Conservation (phyloP, 2,329 filamentous ascomycete species). For the Byssothecium circinans region DNA sequence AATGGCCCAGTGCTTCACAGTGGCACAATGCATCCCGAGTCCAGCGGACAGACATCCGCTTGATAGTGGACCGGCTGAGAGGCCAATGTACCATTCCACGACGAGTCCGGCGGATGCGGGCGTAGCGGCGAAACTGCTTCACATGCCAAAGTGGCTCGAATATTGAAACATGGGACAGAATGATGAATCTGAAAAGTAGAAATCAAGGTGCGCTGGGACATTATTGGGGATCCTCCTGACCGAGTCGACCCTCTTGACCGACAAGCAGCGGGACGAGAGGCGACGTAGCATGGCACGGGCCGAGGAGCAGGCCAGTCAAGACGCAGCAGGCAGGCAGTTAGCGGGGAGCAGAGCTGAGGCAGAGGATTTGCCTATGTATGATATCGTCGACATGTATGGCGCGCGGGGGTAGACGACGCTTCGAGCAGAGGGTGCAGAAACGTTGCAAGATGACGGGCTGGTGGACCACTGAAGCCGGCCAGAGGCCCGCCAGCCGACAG, state of each 20-base stretch:
- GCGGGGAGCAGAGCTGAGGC: constrained; percentile 27
- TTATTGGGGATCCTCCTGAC: constrained; percentile 27
- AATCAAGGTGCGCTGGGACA: constrained; percentile 17
- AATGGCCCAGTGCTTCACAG: constrained; percentile 27
- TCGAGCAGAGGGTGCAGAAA: constrained; percentile 36
- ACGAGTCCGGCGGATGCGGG: neutral
- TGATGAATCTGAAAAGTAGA: constrained; percentile 15
- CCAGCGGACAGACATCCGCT: constrained; percentile 21
- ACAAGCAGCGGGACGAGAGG: constrained; percentile 20
- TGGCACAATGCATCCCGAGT: constrained; percentile 30
- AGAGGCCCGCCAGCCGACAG: constrained; percentile 24
- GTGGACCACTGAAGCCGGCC: constrained; percentile 19
- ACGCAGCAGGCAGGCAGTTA: constrained; percentile 25
- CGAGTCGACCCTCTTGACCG: constrained; percentile 26
- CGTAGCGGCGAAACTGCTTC: constrained; percentile 13
- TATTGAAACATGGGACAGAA: constrained; percentile 12
- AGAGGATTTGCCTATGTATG: constrained; percentile 28
- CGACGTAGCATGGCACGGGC: constrained; percentile 17
- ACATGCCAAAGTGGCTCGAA: constrained; percentile 18
- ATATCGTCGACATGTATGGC: constrained; percentile 29
- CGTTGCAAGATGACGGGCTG: constrained; percentile 28
- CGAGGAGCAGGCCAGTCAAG: constrained; percentile 19
- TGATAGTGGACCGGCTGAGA: constrained; percentile 18
- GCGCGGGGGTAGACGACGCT: constrained; percentile 33
- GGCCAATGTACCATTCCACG: constrained; percentile 13